These are phyloP conservation scores for Clonostachys chloroleuca DNA, from an alignment of 2,329 filamentous ascomycete species.

Conservation along the genomic window DNA sequence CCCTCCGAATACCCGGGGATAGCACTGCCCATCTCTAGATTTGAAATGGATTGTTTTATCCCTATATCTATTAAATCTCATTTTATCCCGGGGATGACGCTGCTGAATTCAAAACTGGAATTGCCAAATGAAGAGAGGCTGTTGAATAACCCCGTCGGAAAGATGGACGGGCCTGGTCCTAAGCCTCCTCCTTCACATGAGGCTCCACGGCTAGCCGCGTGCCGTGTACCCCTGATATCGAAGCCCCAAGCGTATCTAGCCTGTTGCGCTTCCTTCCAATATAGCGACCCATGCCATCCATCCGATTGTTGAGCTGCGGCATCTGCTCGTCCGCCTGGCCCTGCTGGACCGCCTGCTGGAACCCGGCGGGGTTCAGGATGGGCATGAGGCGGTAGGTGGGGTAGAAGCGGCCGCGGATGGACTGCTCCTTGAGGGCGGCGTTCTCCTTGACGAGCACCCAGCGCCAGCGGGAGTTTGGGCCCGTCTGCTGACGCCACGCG, in stretches of 20 bases:
- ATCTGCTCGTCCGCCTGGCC: slow-evolving; percentile 37
- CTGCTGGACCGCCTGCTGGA: slow-evolving; percentile 26
- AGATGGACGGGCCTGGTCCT: no score
- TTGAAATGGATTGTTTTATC: no score
- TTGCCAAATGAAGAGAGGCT: no score
- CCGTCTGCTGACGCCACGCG: slow-evolving; percentile 29
- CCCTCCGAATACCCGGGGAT: no score
- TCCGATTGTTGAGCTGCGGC: slow-evolving; percentile 48
- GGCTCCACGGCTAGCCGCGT: slow-evolving; percentile 25
- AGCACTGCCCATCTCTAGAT: no score
- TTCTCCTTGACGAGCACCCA: slow-evolving; percentile 38
- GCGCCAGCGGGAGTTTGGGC: slow-evolving; percentile 24
- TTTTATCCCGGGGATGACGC: no score
- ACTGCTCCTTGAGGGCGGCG: slow-evolving; percentile 38
- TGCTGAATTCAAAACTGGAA: no score
- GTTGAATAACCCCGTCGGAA: no score
- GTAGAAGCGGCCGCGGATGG: slow-evolving; percentile 53
- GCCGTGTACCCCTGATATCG: slow-evolving; percentile 24
- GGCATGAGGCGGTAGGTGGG: slow-evolving; percentile 47
- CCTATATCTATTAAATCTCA: no score
- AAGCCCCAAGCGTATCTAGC: slow-evolving; percentile 34
- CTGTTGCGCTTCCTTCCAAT: slow-evolving; percentile 35
- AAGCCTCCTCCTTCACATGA: slow-evolving; percentile 21
- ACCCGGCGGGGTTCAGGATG: slow-evolving; percentile 35
- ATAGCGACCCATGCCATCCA: slow-evolving; percentile 31